Conservation (phyloP, 345 rosid genomes). For the Tarenaya hassleriana region DNA sequence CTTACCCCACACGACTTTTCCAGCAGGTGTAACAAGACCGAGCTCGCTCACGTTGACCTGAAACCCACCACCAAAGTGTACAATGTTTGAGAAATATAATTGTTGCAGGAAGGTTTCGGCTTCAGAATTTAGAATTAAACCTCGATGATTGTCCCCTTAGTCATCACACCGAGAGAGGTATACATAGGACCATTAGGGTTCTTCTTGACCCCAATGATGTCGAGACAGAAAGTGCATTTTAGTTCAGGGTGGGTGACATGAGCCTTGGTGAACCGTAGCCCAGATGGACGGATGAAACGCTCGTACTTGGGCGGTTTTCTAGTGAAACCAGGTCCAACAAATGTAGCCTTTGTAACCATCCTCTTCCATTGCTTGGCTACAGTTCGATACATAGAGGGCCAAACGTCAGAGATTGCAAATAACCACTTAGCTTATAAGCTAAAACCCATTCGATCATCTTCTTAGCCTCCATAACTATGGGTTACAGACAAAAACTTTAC, state of each 20-base stretch:
- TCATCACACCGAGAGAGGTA: constrained; percentile 82
- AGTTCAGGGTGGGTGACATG: constrained; percentile 94
- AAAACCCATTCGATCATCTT: background rate
- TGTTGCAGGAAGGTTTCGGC: background rate
- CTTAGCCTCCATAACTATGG: no score
- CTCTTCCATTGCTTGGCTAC: constrained; percentile 97
- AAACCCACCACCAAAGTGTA: constrained; percentile 6
- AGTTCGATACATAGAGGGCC: no score
- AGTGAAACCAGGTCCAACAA: constrained; percentile 82
- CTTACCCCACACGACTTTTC: constrained; percentile 97
- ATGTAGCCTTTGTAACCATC: constrained; percentile 91
- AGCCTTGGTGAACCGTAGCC: constrained; percentile 81
- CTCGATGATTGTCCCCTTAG: constrained; percentile 88
- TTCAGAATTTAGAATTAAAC: constrained; percentile 31
- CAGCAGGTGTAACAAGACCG: constrained; percentile 87
- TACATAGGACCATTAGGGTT: constrained; percentile 94
- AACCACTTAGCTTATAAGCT: background rate
- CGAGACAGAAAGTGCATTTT: constrained; percentile 79
- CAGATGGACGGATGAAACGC: constrained; percentile 95
- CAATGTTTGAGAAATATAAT: background rate
- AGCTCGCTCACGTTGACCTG: constrained; percentile 96
- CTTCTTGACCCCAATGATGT: constrained; percentile 81
- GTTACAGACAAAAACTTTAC: no score
- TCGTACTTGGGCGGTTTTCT: constrained; percentile 97
- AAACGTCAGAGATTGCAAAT: no score